These are phyloP conservation scores for Mitragyna speciosa DNA, from an alignment of 257 asterid genomes.

Conservation along the genomic window DNA sequence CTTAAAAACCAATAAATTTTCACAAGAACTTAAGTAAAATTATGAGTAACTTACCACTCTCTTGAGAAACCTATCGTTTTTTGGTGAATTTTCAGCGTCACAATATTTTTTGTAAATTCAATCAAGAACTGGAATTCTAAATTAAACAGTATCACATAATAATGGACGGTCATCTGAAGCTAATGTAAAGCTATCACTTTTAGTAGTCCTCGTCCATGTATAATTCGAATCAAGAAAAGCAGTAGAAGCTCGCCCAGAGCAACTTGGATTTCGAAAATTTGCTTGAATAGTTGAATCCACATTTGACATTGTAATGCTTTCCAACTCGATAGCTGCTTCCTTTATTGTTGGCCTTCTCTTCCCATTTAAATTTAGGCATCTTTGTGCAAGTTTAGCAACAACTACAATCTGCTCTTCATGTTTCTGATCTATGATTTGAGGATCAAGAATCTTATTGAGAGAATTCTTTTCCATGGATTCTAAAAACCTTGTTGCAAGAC, in stretches of 20 bases:
- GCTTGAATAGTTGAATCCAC: background rate
- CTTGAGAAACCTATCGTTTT: too few species aligned
- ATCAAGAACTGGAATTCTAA: too few species aligned
- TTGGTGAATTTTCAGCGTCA: too few species aligned
- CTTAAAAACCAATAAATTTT: too few species aligned
- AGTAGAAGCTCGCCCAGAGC: background rate
- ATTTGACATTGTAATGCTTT: background rate
- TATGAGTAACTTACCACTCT: too few species aligned
- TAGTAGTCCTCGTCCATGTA: background rate
- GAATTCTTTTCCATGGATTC: background rate
- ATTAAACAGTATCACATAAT: background rate
- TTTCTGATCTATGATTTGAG: background rate
- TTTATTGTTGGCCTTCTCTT: slow-evolving; percentile 11
- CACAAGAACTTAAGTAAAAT: too few species aligned
- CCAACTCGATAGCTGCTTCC: slow-evolving; percentile 4
- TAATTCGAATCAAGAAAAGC: background rate
- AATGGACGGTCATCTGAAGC: background rate
- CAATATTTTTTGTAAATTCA: too few species aligned
- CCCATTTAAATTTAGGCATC: background rate
- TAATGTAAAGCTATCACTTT: background rate
- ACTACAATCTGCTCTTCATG: background rate
- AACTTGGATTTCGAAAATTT: background rate
- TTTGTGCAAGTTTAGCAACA: slow-evolving; percentile 1
- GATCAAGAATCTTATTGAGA: background rate
- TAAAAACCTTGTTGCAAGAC: background rate